These are phyloP conservation scores for Penicillium sumatraense DNA, from an alignment of 2,329 filamentous ascomycete species.

Conservation along the genomic window DNA sequence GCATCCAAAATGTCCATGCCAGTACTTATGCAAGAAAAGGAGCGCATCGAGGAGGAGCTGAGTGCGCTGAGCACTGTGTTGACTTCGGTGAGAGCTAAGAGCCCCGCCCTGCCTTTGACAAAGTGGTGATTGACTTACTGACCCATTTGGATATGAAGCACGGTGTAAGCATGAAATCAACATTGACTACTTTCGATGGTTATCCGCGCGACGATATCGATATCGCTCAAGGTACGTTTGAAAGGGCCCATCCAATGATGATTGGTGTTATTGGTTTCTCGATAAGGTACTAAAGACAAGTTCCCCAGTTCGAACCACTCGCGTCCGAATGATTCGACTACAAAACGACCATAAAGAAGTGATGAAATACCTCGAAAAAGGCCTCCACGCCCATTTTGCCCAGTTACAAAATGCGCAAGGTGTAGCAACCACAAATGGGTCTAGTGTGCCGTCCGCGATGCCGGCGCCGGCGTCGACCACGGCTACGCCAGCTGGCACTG, in stretches of 20 bases:
- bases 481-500: constrained; percentile 27
- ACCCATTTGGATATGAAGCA: constrained; percentile 62
- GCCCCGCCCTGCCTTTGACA: not conserved
- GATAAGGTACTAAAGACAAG: constrained; percentile 17
- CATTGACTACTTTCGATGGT: constrained; percentile 83
- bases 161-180: constrained; percentile 88
- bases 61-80: constrained; percentile 82
- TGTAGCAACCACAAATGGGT: constrained; percentile 31
- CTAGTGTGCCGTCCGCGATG: constrained; percentile 28
- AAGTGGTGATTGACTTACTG: constrained; percentile 8
- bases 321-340: constrained; percentile 84
- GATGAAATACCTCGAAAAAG: constrained; percentile 81
- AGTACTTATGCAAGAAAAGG: constrained; percentile 83
- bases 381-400: constrained; percentile 91
- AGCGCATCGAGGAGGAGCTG: constrained; percentile 82
- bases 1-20: constrained; percentile 70
- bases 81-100: constrained; percentile 71
- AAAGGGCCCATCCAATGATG: no score
- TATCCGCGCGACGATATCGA: constrained; percentile 94
- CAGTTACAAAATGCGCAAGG: constrained; percentile 61
- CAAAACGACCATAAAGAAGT: constrained; percentile 92
- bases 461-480: constrained; percentile 12
- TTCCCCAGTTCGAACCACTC: constrained; percentile 80
- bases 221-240: constrained; percentile 83
- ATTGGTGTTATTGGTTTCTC: no score